A percentile compares a stretch with the other conserved stretches of the same genome.
Evolutionary conservation across 352 stramenopile species (phyloP).

Genomic region (Pythium brassicae): DNA sequence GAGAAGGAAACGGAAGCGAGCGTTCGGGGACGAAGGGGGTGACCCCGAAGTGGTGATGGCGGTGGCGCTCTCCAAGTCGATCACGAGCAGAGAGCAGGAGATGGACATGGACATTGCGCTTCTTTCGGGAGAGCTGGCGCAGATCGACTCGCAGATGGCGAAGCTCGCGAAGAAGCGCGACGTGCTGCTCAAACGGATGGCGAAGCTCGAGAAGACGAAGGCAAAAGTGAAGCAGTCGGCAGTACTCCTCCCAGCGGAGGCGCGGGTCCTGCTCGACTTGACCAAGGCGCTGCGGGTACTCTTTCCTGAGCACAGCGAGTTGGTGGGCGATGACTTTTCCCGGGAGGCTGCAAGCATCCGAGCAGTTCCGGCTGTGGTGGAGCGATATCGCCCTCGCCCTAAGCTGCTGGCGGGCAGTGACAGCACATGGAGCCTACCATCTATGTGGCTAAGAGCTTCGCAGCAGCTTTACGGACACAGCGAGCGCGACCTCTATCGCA

Average conservation of each 20-base stretch:
- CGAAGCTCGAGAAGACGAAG: slow-evolving; percentile 45
- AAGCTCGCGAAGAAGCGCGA: slow-evolving; percentile 39
- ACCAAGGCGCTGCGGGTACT: background rate
- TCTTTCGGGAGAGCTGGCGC: slow-evolving; percentile 34
- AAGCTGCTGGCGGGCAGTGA: background rate
- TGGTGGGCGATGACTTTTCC: background rate
- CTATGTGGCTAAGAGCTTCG: background rate
- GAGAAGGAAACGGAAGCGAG: too few relatives aligned
- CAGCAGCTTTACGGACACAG: background rate
- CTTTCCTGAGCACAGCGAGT: background rate
- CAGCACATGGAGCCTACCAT: background rate
- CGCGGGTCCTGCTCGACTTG: background rate
- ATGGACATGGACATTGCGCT: slow-evolving; percentile 39
- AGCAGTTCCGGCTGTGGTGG: background rate
- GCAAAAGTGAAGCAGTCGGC: slow-evolving; percentile 23
- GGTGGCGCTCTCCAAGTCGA: slow-evolving; percentile 29
- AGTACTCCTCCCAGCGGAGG: slow-evolving; percentile 16
- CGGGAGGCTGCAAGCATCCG: background rate
- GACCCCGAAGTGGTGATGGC: slow-evolving; percentile 29
- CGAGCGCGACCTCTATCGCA: background rate
- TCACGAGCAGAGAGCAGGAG: slow-evolving; percentile 32
- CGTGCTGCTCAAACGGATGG: slow-evolving; percentile 37
- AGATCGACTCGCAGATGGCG: slow-evolving; percentile 42
- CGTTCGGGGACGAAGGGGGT: slow-evolving; percentile 22
- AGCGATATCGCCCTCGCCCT: background rate